These are phyloP conservation scores for Suillus lakei DNA, from an alignment of 768 basidiomycete species.

Conservation along the genomic window DNA sequence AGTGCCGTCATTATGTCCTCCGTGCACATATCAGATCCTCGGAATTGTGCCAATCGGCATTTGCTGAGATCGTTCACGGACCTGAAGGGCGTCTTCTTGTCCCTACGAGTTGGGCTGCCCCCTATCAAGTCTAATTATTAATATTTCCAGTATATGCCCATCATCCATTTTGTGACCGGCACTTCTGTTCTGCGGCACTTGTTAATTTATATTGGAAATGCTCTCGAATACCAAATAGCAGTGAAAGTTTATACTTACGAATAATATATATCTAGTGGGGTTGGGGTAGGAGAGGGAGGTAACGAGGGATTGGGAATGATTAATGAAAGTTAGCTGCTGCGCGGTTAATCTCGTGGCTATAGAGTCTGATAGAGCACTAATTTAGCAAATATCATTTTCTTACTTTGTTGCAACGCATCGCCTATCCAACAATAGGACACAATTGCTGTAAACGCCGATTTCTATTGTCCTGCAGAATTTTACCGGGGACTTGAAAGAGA, in stretches of 20 bases:
- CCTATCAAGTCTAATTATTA: neutral
- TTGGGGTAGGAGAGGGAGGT: neutral
- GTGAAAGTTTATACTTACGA: neutral
- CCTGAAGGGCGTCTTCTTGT: neutral
- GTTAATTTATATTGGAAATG: neutral
- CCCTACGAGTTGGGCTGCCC: neutral
- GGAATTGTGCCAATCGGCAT: neutral
- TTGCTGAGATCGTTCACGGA: neutral
- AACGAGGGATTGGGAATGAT: neutral
- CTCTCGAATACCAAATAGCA: neutral
- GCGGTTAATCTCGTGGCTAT: neutral
- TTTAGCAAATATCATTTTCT: neutral
- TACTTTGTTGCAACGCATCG: neutral
- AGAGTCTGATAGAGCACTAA: neutral
- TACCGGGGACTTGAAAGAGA: neutral
- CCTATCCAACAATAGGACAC: neutral
- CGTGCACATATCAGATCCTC: conserved; percentile 1
- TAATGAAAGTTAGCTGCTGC: neutral
- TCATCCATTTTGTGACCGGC: neutral
- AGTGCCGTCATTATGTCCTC: neutral
- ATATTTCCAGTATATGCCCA: neutral
- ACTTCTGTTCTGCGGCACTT: neutral
- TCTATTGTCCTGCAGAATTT: neutral
- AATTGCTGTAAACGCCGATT: neutral
- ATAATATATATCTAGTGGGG: neutral